These are phyloP conservation scores for Vitis labrusca DNA, from an alignment of 164 flowering plant species.

Conservation along the genomic window DNA sequence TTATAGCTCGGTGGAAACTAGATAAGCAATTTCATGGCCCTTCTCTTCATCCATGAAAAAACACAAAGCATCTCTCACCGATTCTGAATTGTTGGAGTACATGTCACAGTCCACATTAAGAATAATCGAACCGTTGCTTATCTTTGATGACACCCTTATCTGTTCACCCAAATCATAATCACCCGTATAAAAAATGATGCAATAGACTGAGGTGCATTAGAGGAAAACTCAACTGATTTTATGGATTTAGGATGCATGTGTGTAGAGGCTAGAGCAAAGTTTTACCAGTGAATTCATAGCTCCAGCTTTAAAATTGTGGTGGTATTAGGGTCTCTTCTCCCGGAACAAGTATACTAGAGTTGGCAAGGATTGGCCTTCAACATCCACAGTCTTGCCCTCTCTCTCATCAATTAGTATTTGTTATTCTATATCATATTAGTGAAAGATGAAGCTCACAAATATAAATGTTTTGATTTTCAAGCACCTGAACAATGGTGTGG, in stretches of 20 bases:
- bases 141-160: too few relatives aligned
- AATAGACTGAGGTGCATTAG: too few relatives aligned
- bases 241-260: too few relatives aligned
- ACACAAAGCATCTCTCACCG: slow-evolving; percentile 37
- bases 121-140: too few relatives aligned
- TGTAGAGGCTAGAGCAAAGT: not conserved
- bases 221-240: not conserved
- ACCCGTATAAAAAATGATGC: too few relatives aligned
- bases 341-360: slow-evolving; percentile 13
- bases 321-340: slow-evolving; percentile 27
- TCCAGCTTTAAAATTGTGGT: slow-evolving; percentile 37
- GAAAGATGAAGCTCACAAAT: not conserved
- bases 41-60: slow-evolving; percentile 42
- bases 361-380: slow-evolving; percentile 24
- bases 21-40: slow-evolving; percentile 34
- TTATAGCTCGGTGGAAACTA: slow-evolving; percentile 27
- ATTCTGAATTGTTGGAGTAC: slow-evolving; percentile 36
- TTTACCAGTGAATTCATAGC: slow-evolving; percentile 37
- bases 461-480: too few relatives aligned
- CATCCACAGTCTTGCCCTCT: slow-evolving; percentile 19
- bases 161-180: too few relatives aligned
- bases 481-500: slow-evolving; percentile 39
- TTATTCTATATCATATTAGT: not conserved
- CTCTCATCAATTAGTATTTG: slow-evolving; percentile 30
- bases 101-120: slow-evolving; percentile 35